Evolutionary conservation across 106 monocot genomes (phyloP), one percentile per base, ranked within the genome.

Genomic region (Iris macrosiphon): DNA sequence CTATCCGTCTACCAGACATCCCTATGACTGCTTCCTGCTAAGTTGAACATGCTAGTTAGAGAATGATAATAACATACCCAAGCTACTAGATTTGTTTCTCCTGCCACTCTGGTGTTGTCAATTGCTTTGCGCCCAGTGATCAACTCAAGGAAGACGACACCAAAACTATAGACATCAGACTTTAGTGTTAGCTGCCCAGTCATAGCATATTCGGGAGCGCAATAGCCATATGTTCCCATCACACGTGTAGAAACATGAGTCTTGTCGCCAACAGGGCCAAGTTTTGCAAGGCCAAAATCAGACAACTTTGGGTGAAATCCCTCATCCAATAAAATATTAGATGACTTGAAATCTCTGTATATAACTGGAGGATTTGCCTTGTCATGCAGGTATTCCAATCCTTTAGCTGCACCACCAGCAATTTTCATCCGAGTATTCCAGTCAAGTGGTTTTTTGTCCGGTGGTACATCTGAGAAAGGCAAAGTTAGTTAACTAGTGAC

Each of bases 361-460:
- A 49, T 49, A 20, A 49, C 49, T 26, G 49, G 49, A 8, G 49
- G 49, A 24, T 24, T 27, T 9, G 11, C 25, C 22, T 20, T 23
- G 19, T 25, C 25, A 26, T 49, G 49, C 24, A 49, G 19, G 27
- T 49, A 24, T 27, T 49, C 49, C 22, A 46, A 23, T 23, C 46
- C 46, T 14, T 46, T 46, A 6, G 46, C 46, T 22, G 46, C 46
- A 46, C 10, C 13, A 5, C 8, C 46, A 24, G 46, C 46, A 6
- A 46, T 46, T 9, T 24, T 46, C 46, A 46, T 46, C 22, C 46
- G 20, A 9, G 46, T 46, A 8, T 46, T 46, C 46, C 46, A 46
- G 23, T 46, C 46, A 3, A 46, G 46, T 23, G 22, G 46, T 8
- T 46, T 46, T 8, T 23, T 24, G 24, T 46, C 46, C 9, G 22